Conservation (phyloP, 441 rosid species). For the Macaranga tanarius region DNA sequence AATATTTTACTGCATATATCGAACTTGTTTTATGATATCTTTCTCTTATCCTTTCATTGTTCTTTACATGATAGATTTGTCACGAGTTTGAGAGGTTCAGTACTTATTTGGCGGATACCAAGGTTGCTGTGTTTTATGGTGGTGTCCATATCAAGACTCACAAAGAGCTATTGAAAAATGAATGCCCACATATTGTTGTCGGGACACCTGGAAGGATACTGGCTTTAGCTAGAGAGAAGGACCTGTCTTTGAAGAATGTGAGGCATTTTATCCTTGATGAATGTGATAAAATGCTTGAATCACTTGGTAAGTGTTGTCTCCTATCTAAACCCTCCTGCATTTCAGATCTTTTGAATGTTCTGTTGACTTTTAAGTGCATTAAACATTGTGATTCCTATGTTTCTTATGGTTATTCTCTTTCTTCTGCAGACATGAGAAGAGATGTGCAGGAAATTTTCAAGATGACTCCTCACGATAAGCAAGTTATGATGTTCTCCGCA, state of each 20-base stretch:
- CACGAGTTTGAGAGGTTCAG: conserved; percentile 97
- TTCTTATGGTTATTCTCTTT: neutral
- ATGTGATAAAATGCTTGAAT: conserved; percentile 99
- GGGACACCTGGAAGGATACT: conserved; percentile 97
- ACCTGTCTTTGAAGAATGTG: conserved; percentile 93
- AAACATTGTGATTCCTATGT: neutral
- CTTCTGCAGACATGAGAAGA: conserved; percentile 79
- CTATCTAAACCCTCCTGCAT: neutral
- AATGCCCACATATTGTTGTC: conserved; percentile 97
- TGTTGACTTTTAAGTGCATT: neutral
- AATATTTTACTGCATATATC: neutral
- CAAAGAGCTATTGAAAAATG: conserved; percentile 91
- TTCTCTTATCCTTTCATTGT: conserved; percentile 12
- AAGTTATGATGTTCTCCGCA: conserved; percentile 99
- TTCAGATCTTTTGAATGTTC: neutral
- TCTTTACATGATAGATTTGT: conserved; percentile 58
- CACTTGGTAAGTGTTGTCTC: conserved; percentile 59
- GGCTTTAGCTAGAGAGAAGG: conserved; percentile 88
- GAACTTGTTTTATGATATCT: neutral
- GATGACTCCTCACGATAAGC: conserved; percentile 98
- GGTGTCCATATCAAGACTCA: conserved; percentile 91
- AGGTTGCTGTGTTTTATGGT: conserved; percentile 94
- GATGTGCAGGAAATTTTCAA: conserved; percentile 98
- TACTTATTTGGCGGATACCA: conserved; percentile 80
- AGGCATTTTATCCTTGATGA: conserved; percentile 99